Base-by-base conservation (phyloP, 352 stramenopile genomes). In the Pythium apleroticum region DNA sequence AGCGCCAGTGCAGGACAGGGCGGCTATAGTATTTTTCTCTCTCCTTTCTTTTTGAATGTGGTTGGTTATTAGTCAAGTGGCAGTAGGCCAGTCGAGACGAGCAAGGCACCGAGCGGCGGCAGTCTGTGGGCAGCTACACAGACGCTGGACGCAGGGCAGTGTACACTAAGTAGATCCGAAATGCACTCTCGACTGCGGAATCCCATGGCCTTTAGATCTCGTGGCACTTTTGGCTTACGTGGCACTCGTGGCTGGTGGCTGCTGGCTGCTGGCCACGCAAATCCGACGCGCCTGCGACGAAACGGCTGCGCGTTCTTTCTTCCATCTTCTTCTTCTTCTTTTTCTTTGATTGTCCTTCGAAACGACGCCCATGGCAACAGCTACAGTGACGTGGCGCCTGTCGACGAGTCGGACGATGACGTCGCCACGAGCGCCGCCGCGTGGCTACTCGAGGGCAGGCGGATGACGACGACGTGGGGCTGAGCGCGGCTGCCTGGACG, bases 391-490 rank as follows among this genome's bases (percentile, higher is more conserved):
- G 48, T 10, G 28, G 50, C 24, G 25, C 33, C 43, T 19, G 17
- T 41, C 12, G 56, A 30, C 25, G 56, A 43, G 11, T 8, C 12
- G 22, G 35, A 39, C 31, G 60, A 50, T 20, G 60, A 50, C 25
- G 52, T 33, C 8, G 59, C 27, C 9, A 22, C 30, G 20, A 56
- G 61, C 27, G 53, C 50, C 17, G 48, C 31, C 60, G 60, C n/a
- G 60, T 39, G 12, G 54, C 54, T 11, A 53, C 41, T 48, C 14
- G 41, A 50, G 4, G 54, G 53, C 27, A 68, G 27, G 20, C 62
- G 62, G 35, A 68, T 48, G 14, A 68, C 62, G 22, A 68, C 62
- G 20, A 68, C 62, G 54, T 56, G 60, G 1, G 62, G 54, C 14
- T 45, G 62, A 12, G 43, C 14, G 60, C 12, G 20, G 28, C 25